Evolutionary conservation across 2,329 filamentous ascomycete species (phyloP), one percentile per base, ranked within the genome.

Genomic region (Helminthosporium solani): DNA sequence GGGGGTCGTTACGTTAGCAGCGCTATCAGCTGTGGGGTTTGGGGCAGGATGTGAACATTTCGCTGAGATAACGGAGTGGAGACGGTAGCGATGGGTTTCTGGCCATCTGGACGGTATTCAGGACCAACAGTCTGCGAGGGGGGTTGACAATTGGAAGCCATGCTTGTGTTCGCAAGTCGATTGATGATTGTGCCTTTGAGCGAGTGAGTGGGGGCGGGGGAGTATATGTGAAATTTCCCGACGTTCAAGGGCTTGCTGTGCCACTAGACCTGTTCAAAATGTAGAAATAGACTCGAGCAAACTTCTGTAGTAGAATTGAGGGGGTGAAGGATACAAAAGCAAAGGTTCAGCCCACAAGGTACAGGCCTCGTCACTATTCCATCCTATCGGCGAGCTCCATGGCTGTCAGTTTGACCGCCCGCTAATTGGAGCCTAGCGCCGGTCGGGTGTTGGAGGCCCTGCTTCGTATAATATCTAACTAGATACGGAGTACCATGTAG

Each of bases 1-100:
- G 41, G 41, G 27, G 41, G 23, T 37, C 83, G 90, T 79, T 84
- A 96, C 94, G 94, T 96, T 73, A 99, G 81, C 56, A 99, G 82
- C 56, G 94, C 91, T 74, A 99, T 99, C 56, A 99, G 82, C 77
- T 99, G 94, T 39, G 94, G 91, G 9, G 94, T 96, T 74, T 97
- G 94, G 23, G 88, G 82, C 36, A 99, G 78, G 55, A 95, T 87
- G 68, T 90, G 86, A 56, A 99, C 89, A 76, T 95, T 96, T 52
- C 90, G 85, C 63, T 90, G 86, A 35, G 83, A 75, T 31, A 96
- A 84, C 49, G 83, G 80, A 46, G 85, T 91, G 11, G 94, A 99
- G 33, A 97, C 87, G 2, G 91, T 97, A 11, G 90, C 90, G 47
- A 81, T 87, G 33, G 90, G 90, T 68, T 92, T 95, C 69, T 92